Evolutionary conservation across 345 rosid species (phyloP).

Genomic region (Moringa oleifera): DNA sequence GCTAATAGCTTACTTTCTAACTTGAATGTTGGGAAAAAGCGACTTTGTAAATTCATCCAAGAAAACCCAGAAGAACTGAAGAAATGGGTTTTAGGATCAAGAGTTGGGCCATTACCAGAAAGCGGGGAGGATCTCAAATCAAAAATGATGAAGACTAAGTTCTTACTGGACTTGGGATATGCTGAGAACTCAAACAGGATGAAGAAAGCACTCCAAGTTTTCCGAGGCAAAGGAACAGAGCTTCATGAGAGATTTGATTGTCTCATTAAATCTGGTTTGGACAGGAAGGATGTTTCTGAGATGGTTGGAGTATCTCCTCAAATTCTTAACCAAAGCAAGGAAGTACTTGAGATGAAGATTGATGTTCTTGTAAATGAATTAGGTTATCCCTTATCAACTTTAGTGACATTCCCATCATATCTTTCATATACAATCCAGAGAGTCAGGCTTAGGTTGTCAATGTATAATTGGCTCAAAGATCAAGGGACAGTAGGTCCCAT

Average conservation of each 20-base stretch:
- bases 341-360: constrained; percentile 47
- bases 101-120: constrained; percentile 33
- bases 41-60: constrained; percentile 40
- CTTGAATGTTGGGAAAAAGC: constrained; percentile 51
- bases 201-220: constrained; percentile 38
- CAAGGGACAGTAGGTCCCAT: constrained; percentile 28
- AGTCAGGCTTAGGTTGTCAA: constrained; percentile 46
- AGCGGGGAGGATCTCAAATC: constrained; percentile 23
- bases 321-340: constrained; percentile 49
- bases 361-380: constrained; percentile 40
- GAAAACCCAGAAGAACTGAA: constrained; percentile 54
- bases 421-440: constrained; percentile 41
- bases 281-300: constrained; percentile 38
- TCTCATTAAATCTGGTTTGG: constrained; percentile 58
- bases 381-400: constrained; percentile 46
- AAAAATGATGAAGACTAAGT: constrained; percentile 42
- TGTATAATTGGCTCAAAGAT: constrained; percentile 69
- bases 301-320: constrained; percentile 62
- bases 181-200: constrained; percentile 33
- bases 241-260: constrained; percentile 77
- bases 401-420: constrained; percentile 50
- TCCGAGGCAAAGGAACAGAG: constrained; percentile 59
- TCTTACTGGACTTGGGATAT: constrained; percentile 53
- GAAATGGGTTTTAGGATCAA: constrained; percentile 39
- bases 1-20: constrained; percentile 33